Evolutionary conservation across 129 eudicot genomes (phyloP).

Genomic region (Lactuca sativa): DNA sequence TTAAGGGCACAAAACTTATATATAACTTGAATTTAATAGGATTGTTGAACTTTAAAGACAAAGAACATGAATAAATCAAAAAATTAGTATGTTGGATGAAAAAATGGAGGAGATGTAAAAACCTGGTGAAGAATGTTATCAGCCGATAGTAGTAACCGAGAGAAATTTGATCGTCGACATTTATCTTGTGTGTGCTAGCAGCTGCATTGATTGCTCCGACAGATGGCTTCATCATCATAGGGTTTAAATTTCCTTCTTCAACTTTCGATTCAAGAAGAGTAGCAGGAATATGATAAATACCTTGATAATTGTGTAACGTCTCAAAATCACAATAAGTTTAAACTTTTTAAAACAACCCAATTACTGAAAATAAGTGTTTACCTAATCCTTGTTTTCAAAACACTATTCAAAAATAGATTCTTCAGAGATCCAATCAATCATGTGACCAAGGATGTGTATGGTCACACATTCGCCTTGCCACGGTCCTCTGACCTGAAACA

Average conservation of each 20-base stretch:
- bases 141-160: constrained; percentile 69
- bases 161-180: constrained; percentile 75
- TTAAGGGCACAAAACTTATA: neutral
- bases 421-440: too few relatives aligned
- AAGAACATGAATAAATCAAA: neutral
- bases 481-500: too few relatives aligned
- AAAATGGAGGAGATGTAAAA: neutral
- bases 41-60: neutral
- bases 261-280: neutral
- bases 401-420: too few relatives aligned
- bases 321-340: too few relatives aligned
- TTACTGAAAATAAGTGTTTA: too few relatives aligned
- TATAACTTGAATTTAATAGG: neutral
- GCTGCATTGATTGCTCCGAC: constrained; percentile 55
- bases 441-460: too few relatives aligned
- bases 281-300: too few relatives aligned
- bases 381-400: too few relatives aligned
- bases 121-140: constrained; percentile 90
- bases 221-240: constrained; percentile 43
- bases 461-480: too few relatives aligned
- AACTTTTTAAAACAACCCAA: too few relatives aligned
- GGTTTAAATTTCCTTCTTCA: constrained; percentile 22
- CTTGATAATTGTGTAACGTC: too few relatives aligned
- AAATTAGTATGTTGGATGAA: neutral
- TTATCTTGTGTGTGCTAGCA: constrained; percentile 57